Conservation (phyloP, 768 basidiomycete species). For the Mycena vulgaris region DNA sequence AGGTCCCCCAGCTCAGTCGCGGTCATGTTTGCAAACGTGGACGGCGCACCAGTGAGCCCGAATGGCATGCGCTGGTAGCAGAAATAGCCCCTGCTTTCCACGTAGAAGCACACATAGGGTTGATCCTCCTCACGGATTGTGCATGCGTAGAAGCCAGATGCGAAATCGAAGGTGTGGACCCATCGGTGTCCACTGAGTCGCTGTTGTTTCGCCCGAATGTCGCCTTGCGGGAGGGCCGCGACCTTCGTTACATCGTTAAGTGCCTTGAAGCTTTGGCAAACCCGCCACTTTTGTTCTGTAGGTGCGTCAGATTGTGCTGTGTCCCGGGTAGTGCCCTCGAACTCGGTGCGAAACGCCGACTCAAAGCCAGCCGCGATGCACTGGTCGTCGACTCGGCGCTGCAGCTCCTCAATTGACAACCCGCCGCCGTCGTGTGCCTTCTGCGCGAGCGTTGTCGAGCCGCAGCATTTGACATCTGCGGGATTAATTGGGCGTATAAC, state of each 20-base stretch:
- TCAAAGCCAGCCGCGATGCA: no score
- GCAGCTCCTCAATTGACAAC: no score
- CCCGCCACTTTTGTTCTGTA: no score
- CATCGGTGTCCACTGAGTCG: constrained; percentile 52
- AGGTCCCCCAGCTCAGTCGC: constrained; percentile 45
- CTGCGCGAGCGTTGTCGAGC: constrained; percentile 5
- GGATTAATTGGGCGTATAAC: no score
- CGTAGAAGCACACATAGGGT: constrained; percentile 54
- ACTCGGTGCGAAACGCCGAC: no score
- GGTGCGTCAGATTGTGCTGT: no score
- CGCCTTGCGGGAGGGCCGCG: constrained; percentile 51
- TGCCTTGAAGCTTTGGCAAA: no score
- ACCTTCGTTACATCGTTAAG: constrained; percentile 51
- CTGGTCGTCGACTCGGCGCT: no score
- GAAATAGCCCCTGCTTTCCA: constrained; percentile 56
- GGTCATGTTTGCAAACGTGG: constrained; percentile 51
- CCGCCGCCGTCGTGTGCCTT: background rate
- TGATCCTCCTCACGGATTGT: constrained; percentile 37
- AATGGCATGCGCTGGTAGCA: no score
- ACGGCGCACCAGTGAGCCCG: no score
- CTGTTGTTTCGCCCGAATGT: constrained; percentile 57
- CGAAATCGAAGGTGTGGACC: constrained; percentile 53
- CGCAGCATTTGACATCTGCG: no score
- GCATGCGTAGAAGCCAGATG: constrained; percentile 53
- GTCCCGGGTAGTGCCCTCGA: no score